Evolutionary conservation across 2,329 filamentous ascomycete species (phyloP), one percentile per base, ranked within the genome.

Genomic region (Penicillium sp.): DNA sequence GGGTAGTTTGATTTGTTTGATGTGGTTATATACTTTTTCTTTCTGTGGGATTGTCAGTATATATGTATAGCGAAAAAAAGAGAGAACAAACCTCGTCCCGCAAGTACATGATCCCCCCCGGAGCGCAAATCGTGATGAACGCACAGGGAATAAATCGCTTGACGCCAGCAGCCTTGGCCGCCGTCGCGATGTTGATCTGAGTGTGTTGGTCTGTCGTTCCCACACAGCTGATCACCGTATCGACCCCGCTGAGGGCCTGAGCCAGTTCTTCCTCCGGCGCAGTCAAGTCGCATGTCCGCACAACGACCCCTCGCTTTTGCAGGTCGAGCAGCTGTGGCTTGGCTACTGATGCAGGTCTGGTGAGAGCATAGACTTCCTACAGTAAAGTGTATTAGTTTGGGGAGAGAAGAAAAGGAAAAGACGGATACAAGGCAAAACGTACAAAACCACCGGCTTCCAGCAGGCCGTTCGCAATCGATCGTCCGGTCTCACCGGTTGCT

Each of bases 101-200:
- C 9, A 74, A 50, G 3, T 58, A 16, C 60, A 73, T 69, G 9
- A 71, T 62, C 0, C 71, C 71, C 1, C 71, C 74, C 0, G 72
- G 68, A 0, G 76, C 71, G 0, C 68, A 64, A 4, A 76, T 63
- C 0, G 76, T 73, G 1, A 66, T 70, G 21, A 75, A 81, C 48
- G 68, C 71, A 55, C 74, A 76, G 2, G 78, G 78, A 5, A 81
- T 71, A 55, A 78, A 81, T 18, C 79, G 73, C 49, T 73, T 69
- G 3, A 81, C 72, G 0, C 76, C 75, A 1, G 75, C 76, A 23
- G 66, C 62, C 50, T 78, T 77, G 1, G 76, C 71, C 3, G 79
- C 79, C 9, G 67, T 67, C 5, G 71, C 69, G 0, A 81, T 68
- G 0, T 63, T 66, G 5, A 73, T 68, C 56, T 82, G 73, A 1